phyloP scores from a whole-genome alignment of 75 land plant genomes.

The Larix kaempferi region DNA sequence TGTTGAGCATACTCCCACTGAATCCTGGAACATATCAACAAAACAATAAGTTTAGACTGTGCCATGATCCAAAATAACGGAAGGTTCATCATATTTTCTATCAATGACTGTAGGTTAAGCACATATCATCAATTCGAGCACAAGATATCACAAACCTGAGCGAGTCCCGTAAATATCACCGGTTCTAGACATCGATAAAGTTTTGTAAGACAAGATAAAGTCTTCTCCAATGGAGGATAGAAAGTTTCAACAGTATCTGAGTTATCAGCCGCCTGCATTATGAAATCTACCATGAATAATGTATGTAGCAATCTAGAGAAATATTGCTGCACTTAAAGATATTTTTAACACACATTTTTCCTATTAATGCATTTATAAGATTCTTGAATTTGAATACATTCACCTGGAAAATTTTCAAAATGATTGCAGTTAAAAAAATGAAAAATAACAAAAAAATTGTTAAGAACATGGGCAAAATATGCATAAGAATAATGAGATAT shows the following conservation, averaged over 20 bases:
- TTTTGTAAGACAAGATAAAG: conserved; percentile 82
- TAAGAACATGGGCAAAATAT: too few species aligned
- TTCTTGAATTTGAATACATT: neutral
- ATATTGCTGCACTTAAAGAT: neutral
- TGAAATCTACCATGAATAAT: neutral
- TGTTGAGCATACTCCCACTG: conserved; percentile 75
- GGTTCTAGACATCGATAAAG: conserved; percentile 89
- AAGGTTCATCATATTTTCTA: neutral
- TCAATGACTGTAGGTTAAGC: neutral
- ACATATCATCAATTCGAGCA: neutral
- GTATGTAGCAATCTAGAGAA: neutral
- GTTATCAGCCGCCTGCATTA: conserved; percentile 52
- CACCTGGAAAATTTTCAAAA: neutral
- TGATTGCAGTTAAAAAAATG: too few species aligned
- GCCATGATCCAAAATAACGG: neutral
- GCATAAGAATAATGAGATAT: too few species aligned
- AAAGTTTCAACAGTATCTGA: conserved; percentile 53
- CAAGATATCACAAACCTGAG: conserved; percentile 58
- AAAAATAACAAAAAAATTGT: too few species aligned
- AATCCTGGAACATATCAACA: conserved; percentile 50
- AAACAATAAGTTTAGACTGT: neutral
- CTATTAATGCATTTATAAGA: neutral
- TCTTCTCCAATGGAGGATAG: conserved; percentile 93
- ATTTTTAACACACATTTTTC: neutral
- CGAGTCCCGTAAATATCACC: conserved; percentile 90